Conservation (phyloP, 495 filamentous ascomycete genomes). For the Penicillium taxi region DNA sequence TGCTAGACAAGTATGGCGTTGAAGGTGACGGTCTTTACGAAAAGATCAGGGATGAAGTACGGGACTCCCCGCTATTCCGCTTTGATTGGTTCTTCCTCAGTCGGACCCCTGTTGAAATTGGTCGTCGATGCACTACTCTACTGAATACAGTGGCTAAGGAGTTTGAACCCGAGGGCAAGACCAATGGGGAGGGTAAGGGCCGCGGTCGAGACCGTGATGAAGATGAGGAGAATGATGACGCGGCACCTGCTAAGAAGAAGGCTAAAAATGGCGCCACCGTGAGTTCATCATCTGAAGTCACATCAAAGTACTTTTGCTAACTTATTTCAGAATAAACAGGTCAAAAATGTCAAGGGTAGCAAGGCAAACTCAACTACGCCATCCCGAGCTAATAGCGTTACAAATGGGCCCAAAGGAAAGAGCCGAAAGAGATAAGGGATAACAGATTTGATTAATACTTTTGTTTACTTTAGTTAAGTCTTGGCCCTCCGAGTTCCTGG, state of each 20-base stretch:
- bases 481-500: conserved; percentile 13
- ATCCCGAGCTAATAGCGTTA: conserved; percentile 52
- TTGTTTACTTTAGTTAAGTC: no score
- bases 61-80: conserved; percentile 88
- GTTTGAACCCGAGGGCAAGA: conserved; percentile 71
- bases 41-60: conserved; percentile 81
- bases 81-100: conserved; percentile 99
- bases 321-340: conserved; percentile 48
- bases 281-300: conserved; percentile 16
- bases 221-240: conserved; percentile 66
- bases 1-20: conserved; percentile 83
- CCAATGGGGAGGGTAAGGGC: conserved; percentile 63
- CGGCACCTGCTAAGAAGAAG: conserved; percentile 87
- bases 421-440: conserved; percentile 39
- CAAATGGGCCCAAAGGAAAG: conserved; percentile 41
- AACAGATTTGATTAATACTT: not conserved
- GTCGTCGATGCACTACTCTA: conserved; percentile 85
- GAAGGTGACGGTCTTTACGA: conserved; percentile 80
- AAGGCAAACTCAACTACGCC: conserved; percentile 44
- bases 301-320: conserved; percentile 7
- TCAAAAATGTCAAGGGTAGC: conserved; percentile 51
- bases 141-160: conserved; percentile 90
- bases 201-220: conserved; percentile 68
- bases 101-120: conserved; percentile 85
- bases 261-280: conserved; percentile 72